Percentiles rank a stretch among this genome's conserved stretches.
These are phyloP conservation scores for Allomyces macrogynus DNA, from an alignment of 192 early-diverging fungal species.

Conservation along the genomic window DNA sequence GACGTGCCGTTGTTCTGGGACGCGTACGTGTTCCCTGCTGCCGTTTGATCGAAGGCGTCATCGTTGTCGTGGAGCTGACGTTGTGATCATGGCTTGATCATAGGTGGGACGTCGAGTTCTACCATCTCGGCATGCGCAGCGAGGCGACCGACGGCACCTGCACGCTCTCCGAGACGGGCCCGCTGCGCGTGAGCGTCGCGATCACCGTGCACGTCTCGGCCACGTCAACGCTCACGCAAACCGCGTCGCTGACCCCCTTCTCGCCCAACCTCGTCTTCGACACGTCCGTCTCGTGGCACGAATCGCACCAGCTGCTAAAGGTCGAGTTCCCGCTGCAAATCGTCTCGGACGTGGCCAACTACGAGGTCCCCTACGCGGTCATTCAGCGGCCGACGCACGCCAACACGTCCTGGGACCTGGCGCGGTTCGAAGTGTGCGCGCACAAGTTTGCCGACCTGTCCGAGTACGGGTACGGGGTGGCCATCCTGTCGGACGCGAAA, in stretches of 20 bases:
- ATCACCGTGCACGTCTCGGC: conserved; percentile 10
- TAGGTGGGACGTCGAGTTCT: conserved; percentile 58
- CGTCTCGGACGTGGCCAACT: conserved; percentile 61
- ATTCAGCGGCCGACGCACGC: conserved; percentile 83
- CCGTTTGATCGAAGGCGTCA: background rate
- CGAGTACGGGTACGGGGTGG: conserved; percentile 85
- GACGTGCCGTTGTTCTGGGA: conserved; percentile 81
- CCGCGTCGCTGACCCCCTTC: conserved; percentile 16
- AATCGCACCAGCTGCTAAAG: conserved; percentile 74
- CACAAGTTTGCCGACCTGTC: conserved; percentile 96
- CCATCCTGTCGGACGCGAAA: conserved; percentile 88
- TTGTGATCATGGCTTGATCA: conserved; percentile 2
- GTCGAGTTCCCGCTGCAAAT: conserved; percentile 83
- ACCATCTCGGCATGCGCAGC: conserved; percentile 70
- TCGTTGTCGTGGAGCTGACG: background rate
- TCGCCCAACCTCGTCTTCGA: conserved; percentile 71
- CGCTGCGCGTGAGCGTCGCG: conserved; percentile 51
- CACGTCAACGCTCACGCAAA: too few species aligned
- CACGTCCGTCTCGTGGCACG: conserved; percentile 77
- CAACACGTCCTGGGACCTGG: conserved; percentile 79
- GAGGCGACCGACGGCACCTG: conserved; percentile 22
- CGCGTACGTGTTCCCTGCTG: conserved; percentile 29
- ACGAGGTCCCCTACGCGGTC: conserved; percentile 87
- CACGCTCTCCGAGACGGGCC: conserved; percentile 39
- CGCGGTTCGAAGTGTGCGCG: conserved; percentile 85